These are phyloP conservation scores for Entonaema liquescens DNA, from an alignment of 495 filamentous ascomycete genomes.

Conservation along the genomic window DNA sequence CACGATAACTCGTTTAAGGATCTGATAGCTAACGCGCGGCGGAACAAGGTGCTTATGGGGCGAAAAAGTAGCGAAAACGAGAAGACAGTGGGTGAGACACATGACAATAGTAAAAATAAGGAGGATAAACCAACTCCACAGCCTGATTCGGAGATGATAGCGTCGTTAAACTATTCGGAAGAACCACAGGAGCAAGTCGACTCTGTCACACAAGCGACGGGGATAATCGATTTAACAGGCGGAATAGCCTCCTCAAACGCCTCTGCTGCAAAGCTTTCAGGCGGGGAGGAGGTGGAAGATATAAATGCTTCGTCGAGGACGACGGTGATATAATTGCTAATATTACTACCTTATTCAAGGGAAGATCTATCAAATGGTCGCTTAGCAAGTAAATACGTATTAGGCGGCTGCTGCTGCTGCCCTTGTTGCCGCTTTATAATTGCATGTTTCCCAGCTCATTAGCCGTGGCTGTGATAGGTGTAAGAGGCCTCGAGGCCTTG, in stretches of 20 bases:
- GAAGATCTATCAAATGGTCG: slow-evolving; percentile 18
- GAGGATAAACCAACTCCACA: slow-evolving; percentile 5
- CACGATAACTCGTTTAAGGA: slow-evolving; percentile 78
- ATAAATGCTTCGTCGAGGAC: slow-evolving; percentile 12
- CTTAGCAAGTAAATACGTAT: slow-evolving; percentile 6
- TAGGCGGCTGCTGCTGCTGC: slow-evolving; percentile 3
- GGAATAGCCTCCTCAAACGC: slow-evolving; percentile 10
- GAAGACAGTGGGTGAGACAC: not conserved
- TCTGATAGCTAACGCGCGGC: slow-evolving; percentile 75
- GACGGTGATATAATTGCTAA: slow-evolving; percentile 11
- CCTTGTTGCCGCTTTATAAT: slow-evolving; percentile 23
- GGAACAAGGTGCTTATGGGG: slow-evolving; percentile 50
- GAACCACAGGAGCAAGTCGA: slow-evolving; percentile 1
- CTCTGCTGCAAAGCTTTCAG: slow-evolving; percentile 4
- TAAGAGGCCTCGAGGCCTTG: slow-evolving; percentile 25
- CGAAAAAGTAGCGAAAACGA: slow-evolving; percentile 18
- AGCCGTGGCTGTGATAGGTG: slow-evolving; percentile 41
- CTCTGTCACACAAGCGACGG: not conserved
- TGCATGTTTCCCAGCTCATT: slow-evolving; percentile 33
- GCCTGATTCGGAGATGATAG: slow-evolving; percentile 23
- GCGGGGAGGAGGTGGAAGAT: slow-evolving; percentile 3
- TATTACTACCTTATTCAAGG: slow-evolving; percentile 5
- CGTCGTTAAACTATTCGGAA: slow-evolving; percentile 9
- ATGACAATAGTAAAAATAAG: not conserved
- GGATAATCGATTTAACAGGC: slow-evolving; percentile 32